These are phyloP conservation scores for Bryum argenteum DNA, from an alignment of 225 moss, liverwort and hornwort genomes.

Conservation along the genomic window DNA sequence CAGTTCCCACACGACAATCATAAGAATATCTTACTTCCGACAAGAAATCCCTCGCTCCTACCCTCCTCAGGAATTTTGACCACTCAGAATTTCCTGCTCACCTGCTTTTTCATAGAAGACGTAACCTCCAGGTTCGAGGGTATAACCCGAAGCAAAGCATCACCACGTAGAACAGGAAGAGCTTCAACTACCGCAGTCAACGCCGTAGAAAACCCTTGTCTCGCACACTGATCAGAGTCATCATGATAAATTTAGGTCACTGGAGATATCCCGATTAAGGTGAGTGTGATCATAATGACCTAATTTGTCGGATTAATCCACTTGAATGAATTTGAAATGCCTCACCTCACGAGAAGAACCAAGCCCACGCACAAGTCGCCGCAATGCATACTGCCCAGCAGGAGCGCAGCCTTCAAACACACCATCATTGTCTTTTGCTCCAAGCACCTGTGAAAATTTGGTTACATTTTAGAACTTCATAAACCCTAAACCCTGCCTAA, in stretches of 20 bases:
- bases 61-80: constrained; percentile 9
- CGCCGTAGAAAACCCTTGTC: constrained; percentile 90
- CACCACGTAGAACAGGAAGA: constrained; percentile 66
- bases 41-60: background rate
- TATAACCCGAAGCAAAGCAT: constrained; percentile 69
- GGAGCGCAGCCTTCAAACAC: constrained; percentile 81
- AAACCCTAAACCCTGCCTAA: constrained; percentile 9
- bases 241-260: constrained; percentile 12
- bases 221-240: constrained; percentile 61
- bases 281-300: background rate
- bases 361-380: constrained; percentile 89
- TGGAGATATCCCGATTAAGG: background rate
- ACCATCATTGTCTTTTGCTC: constrained; percentile 69
- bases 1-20: constrained; percentile 7
- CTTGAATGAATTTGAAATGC: constrained; percentile 6
- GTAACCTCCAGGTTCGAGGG: constrained; percentile 77
- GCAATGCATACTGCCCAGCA: constrained; percentile 81
- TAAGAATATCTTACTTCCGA: background rate
- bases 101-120: constrained; percentile 91
- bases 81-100: constrained; percentile 18
- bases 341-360: constrained; percentile 94
- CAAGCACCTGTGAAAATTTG: constrained; percentile 57
- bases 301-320: background rate
- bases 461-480: background rate
- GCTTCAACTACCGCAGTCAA: constrained; percentile 69